Evolutionary conservation across 108 stramenopile genomes (phyloP), one percentile per base, ranked within the genome.

Genomic region (Chaetoceros muelleri): DNA sequence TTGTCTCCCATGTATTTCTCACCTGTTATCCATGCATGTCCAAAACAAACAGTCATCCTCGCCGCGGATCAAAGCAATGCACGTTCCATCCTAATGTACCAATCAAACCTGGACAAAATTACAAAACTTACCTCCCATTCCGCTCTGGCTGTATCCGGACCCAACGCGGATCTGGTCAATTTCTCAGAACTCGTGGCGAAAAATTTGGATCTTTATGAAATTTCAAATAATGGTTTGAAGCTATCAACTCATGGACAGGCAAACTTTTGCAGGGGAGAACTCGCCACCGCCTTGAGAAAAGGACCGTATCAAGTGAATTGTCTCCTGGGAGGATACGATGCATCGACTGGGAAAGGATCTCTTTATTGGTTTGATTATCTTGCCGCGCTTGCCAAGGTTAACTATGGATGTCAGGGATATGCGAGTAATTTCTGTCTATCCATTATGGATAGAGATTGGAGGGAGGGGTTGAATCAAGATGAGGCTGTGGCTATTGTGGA

Each of bases 291-390:
- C 7, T 65, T 99, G 20, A 85, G 98, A 28, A 84, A 79, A 62
- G 98, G 95, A 1, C 98, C 98, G 21, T 97, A 87, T 71, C 98
- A 97, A 71, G 94, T 95, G 24, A 96, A 96, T 64, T 53, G 94
- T 40, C 76, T 99, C 44, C 67, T 97, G 44, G 98, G 83, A 5
- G 98, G 96, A 28, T 88, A 82, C 53, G 76, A 74, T 0, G 52
- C 50, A 16, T 60, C 78, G 23, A 70, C 70, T 23, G 76, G 60
- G 23, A 65, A 61, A 17, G 79, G 72, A 56, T 82, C 86, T 2
- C 70, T 99, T 40, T 97, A 96, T 63, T 85, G 80, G 53, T 61
- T 99, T 59, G 98, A 99, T 72, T 96, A 99, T 64, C 53, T 99
- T 23, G 96, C 86, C 18, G 60, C 88, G 17, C 64, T 96, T 53